phyloP scores from a whole-genome alignment of 2,329 filamentous ascomycete genomes.

The Fusarium concolor region DNA sequence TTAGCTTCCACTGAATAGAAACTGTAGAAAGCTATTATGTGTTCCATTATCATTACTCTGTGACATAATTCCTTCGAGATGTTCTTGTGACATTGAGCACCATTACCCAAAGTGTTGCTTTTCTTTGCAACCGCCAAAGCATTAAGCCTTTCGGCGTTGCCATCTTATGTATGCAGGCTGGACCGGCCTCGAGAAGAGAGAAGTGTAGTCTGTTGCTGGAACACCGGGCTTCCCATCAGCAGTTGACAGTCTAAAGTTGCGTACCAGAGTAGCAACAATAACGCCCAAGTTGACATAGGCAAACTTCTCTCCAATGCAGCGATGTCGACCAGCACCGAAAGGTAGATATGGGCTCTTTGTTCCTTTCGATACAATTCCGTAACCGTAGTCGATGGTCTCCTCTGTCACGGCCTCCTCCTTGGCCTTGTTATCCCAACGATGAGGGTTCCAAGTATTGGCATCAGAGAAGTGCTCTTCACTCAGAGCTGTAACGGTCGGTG shows the following conservation, averaged over 20 bases:
- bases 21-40: conserved; percentile 26
- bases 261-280: conserved; percentile 71
- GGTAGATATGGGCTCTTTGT: conserved; percentile 65
- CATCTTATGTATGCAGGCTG: conserved; percentile 51
- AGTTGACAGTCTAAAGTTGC: conserved; percentile 70
- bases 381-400: conserved; percentile 47
- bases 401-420: conserved; percentile 28
- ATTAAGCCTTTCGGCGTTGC: conserved; percentile 43
- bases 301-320: conserved; percentile 82
- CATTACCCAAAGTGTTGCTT: neutral
- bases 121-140: neutral
- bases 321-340: conserved; percentile 78
- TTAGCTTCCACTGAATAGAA: conserved; percentile 39
- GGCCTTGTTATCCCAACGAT: conserved; percentile 44
- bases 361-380: conserved; percentile 49
- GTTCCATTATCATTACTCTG: neutral
- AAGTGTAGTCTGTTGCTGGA: conserved; percentile 73
- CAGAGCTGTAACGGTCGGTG: conserved; percentile 56
- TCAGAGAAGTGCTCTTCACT: conserved; percentile 69
- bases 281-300: conserved; percentile 76
- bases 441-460: conserved; percentile 47
- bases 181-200: conserved; percentile 55
- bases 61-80: neutral
- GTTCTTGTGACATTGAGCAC: neutral
- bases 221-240: conserved; percentile 66